Evolutionary conservation across 1,139 yeast species (phyloP).

Genomic region (Sugiyamaella xylanicola): DNA sequence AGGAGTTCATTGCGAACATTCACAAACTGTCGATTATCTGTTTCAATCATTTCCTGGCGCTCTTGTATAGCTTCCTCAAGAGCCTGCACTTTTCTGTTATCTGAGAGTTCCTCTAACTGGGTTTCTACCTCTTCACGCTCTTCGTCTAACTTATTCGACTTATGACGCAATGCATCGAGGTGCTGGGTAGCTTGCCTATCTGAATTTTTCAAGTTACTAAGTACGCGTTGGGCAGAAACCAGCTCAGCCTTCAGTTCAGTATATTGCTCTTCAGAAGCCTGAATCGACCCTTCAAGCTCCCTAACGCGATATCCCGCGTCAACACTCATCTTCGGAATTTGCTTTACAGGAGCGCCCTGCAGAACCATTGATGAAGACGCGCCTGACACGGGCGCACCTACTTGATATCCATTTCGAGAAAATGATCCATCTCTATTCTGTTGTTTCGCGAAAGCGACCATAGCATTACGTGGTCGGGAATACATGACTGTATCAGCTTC

Average conservation of each 20-base stretch:
- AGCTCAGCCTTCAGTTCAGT: slow-evolving; percentile 2
- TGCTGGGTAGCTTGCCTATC: not conserved
- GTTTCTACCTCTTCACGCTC: slow-evolving; percentile 18
- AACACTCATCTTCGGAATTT: slow-evolving; percentile 18
- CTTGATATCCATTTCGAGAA: slow-evolving; percentile 17
- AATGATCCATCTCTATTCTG: slow-evolving; percentile 9
- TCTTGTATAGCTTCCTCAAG: slow-evolving; percentile 26
- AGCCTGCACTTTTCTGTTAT: slow-evolving; percentile 9
- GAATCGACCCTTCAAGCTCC: slow-evolving; percentile 21
- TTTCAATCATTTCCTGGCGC: slow-evolving; percentile 33
- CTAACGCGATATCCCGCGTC: slow-evolving; percentile 16
- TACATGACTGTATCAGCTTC: slow-evolving; percentile 55
- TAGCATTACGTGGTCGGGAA: slow-evolving; percentile 47
- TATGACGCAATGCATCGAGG: not conserved
- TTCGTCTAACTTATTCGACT: not conserved
- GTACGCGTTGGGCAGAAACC: not conserved
- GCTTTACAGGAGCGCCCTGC: slow-evolving; percentile 5
- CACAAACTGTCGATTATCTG: slow-evolving; percentile 27
- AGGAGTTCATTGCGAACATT: not conserved
- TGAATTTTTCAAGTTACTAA: not conserved
- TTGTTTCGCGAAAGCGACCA: slow-evolving; percentile 39
- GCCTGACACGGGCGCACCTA: slow-evolving; percentile 18
- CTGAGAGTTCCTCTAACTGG: slow-evolving; percentile 18
- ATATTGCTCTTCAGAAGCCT: slow-evolving; percentile 7
- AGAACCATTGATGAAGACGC: slow-evolving; percentile 17